A percentile compares a stretch with the other conserved stretches of the same genome.
phyloP scores from a whole-genome alignment of 495 filamentous ascomycete genomes.

The Rostrohypoxylon terebratum region DNA sequence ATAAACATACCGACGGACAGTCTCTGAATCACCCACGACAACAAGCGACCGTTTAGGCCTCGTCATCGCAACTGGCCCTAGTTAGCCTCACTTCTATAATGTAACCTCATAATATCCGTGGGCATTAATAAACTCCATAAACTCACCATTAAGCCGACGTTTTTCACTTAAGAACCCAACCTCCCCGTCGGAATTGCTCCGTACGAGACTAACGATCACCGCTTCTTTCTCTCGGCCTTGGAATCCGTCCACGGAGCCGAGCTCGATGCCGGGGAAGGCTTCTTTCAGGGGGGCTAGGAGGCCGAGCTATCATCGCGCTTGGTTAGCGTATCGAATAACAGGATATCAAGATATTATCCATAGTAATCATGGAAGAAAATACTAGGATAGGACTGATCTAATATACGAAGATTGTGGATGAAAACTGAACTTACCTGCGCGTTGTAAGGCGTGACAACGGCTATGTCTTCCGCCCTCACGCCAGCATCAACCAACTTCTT shows the following conservation, averaged over 20 bases:
- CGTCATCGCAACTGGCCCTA: constrained; percentile 85
- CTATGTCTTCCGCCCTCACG: constrained; percentile 82
- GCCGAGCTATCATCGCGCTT: constrained; percentile 64
- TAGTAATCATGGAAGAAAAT: constrained; percentile 20
- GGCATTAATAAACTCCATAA: constrained; percentile 40
- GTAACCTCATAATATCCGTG: constrained; percentile 1
- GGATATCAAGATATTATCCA: constrained; percentile 1
- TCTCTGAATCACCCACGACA: constrained; percentile 93
- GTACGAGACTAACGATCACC: constrained; percentile 88
- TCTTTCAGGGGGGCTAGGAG: constrained; percentile 83
- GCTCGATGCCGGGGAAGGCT: constrained; percentile 82
- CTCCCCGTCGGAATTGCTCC: constrained; percentile 87
- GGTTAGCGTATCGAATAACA: constrained; percentile 13
- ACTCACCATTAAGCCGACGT: constrained; percentile 86
- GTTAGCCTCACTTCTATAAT: constrained; percentile 6
- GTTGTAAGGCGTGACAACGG: constrained; percentile 96
- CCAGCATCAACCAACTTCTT: constrained; percentile 79
- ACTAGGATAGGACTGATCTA: background rate
- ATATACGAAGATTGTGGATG: too few species aligned
- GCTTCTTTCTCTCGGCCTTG: constrained; percentile 98
- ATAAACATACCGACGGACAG: constrained; percentile 76
- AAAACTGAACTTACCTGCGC: constrained; percentile 71
- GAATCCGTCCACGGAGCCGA: constrained; percentile 96
- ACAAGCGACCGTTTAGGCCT: constrained; percentile 89
- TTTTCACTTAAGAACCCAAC: constrained; percentile 97